Evolutionary conservation across 192 early-diverging fungal species (phyloP).

Genomic region (Spizellomyces punctatus): DNA sequence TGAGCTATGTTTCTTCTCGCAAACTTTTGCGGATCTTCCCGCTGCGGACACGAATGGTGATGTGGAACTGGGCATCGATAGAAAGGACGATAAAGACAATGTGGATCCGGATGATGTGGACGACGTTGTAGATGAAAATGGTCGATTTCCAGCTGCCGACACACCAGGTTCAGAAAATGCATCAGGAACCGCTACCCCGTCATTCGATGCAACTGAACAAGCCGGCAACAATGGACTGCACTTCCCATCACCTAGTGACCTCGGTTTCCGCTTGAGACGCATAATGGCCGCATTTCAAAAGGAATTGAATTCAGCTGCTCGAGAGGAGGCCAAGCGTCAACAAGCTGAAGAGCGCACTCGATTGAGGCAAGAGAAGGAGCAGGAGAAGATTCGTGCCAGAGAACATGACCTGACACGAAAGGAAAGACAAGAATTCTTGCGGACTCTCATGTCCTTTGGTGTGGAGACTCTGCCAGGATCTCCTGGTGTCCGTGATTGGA

Average conservation of each 20-base stretch:
- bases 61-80: conserved; percentile 7
- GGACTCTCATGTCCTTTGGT: conserved; percentile 53
- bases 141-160: neutral
- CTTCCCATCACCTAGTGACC: conserved; percentile 50
- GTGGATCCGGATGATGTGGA: conserved; percentile 25
- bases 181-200: conserved; percentile 31
- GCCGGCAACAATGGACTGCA: conserved; percentile 15
- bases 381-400: conserved; percentile 36
- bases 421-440: conserved; percentile 54
- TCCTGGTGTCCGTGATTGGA: conserved; percentile 54
- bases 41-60: conserved; percentile 27
- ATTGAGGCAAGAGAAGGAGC: conserved; percentile 43
- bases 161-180: conserved; percentile 16
- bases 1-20: conserved; percentile 41
- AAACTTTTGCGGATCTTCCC: conserved; percentile 31
- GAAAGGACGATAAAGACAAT: conserved; percentile 22
- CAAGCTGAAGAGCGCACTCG: conserved; percentile 35
- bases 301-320: conserved; percentile 35
- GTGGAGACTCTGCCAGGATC: conserved; percentile 36
- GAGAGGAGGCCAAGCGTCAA: conserved; percentile 42
- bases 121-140: conserved; percentile 22
- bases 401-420: conserved; percentile 51
- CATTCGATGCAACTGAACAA: conserved; percentile 1
- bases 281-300: conserved; percentile 49
- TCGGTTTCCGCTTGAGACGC: conserved; percentile 50